These are phyloP conservation scores for Neckera pumila DNA, from an alignment of 225 moss, liverwort and hornwort species.

Conservation along the genomic window DNA sequence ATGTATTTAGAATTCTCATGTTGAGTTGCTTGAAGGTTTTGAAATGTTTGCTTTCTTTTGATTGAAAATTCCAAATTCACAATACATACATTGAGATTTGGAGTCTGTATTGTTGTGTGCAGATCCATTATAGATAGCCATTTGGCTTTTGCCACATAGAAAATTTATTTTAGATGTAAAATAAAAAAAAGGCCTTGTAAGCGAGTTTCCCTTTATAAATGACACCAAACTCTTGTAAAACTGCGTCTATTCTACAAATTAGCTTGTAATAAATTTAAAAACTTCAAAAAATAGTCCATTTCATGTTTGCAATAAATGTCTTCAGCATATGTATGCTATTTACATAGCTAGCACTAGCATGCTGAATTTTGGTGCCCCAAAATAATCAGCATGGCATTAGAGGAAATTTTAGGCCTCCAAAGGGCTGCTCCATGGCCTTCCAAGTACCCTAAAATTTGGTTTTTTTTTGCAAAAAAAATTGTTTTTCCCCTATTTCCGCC, in stretches of 20 bases:
- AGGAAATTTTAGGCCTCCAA: too few species aligned
- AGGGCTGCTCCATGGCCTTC: too few species aligned
- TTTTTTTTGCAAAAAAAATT: too few species aligned
- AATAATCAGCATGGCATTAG: too few species aligned
- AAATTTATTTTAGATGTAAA: background rate
- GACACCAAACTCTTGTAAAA: background rate
- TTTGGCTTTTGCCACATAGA: background rate
- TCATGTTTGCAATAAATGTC: background rate
- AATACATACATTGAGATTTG: rapidly evolving
- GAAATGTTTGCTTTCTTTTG: background rate
- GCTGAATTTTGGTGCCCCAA: too few species aligned
- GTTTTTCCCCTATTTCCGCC: too few species aligned
- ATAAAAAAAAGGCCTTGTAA: background rate
- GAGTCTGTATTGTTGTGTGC: rapidly evolving
- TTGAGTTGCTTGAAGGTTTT: background rate
- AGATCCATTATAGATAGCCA: background rate
- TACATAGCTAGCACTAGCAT: background rate
- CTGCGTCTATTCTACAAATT: background rate
- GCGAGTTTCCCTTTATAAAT: background rate
- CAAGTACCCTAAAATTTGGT: too few species aligned
- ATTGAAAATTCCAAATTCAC: background rate
- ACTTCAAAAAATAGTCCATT: background rate
- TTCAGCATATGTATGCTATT: background rate
- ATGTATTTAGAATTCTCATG: background rate
- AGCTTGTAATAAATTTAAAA: background rate